These are phyloP conservation scores for Deuterostichococcus epilithicus DNA, from an alignment of 139 green algal species.

Conservation along the genomic window DNA sequence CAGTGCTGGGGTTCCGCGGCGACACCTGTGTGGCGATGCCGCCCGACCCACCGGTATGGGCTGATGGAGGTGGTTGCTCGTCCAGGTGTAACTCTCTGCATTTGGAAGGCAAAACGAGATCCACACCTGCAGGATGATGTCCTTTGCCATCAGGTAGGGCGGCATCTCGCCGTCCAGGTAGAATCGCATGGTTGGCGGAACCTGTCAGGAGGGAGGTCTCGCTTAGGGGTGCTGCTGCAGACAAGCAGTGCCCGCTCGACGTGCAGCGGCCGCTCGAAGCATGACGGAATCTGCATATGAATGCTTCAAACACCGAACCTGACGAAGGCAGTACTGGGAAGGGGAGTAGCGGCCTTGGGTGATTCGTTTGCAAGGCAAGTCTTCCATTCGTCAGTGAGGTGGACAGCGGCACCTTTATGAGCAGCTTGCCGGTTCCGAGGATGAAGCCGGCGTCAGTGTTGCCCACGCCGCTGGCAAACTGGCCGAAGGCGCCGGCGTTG, in stretches of 20 bases:
- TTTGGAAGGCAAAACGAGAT: too few relatives aligned
- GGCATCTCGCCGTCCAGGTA: conserved; percentile 93
- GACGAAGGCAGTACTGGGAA: not conserved
- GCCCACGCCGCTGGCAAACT: conserved; percentile 93
- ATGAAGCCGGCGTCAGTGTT: conserved; percentile 98
- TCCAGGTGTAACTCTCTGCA: too few relatives aligned
- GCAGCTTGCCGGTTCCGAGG: conserved; percentile 93
- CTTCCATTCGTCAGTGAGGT: not conserved
- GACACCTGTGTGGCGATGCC: too few relatives aligned
- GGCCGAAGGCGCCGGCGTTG: conserved; percentile 93
- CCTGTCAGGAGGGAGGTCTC: conserved; percentile 29
- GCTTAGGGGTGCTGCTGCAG: not conserved
- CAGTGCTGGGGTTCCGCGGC: too few relatives aligned
- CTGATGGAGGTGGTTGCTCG: too few relatives aligned
- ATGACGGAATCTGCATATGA: not conserved
- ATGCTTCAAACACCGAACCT: not conserved
- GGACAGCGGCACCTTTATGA: conserved; percentile 78
- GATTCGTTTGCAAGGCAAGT: too few relatives aligned
- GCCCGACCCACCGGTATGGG: too few relatives aligned
- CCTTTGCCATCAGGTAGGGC: conserved; percentile 84
- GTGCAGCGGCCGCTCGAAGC: not conserved
- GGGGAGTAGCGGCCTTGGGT: too few relatives aligned
- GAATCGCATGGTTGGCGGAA: conserved; percentile 92
- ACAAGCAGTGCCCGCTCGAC: not conserved
- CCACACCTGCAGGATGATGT: conserved; percentile 75